These are phyloP conservation scores for Aspergillus neotritici DNA, from an alignment of 2,329 filamentous ascomycete genomes.

Conservation along the genomic window DNA sequence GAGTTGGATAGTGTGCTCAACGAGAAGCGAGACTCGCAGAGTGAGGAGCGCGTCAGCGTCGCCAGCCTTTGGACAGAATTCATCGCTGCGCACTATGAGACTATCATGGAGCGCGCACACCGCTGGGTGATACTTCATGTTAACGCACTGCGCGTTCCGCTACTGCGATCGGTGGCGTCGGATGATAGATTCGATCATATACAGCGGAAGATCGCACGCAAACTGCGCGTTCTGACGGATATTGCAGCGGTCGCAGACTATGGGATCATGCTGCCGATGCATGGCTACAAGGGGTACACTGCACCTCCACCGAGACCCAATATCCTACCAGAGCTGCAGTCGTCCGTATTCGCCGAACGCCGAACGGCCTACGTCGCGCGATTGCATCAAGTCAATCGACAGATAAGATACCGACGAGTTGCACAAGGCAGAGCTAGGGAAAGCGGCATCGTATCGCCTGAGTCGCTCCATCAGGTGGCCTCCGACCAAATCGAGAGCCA, in stretches of 20 bases:
- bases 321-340: not conserved
- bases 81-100: slow-evolving; percentile 16
- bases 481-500: slow-evolving; percentile 8
- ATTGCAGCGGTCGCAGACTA: slow-evolving; percentile 15
- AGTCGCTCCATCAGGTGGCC: not conserved
- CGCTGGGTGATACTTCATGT: slow-evolving; percentile 18
- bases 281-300: slow-evolving; percentile 19
- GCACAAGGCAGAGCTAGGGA: not conserved
- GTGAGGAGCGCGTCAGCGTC: slow-evolving; percentile 9
- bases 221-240: slow-evolving; percentile 12
- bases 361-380: slow-evolving; percentile 5
- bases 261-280: slow-evolving; percentile 20
- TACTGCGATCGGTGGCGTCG: slow-evolving; percentile 8
- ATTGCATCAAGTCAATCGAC: slow-evolving; percentile 8
- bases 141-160: slow-evolving; percentile 9
- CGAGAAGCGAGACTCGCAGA: slow-evolving; percentile 1
- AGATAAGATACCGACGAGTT: not conserved
- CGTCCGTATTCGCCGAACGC: not conserved
- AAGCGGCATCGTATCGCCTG: not conserved
- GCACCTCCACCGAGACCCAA: not conserved
- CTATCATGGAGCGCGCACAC: slow-evolving; percentile 20
- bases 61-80: slow-evolving; percentile 18
- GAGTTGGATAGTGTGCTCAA: slow-evolving; percentile 16
- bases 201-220: slow-evolving; percentile 13
- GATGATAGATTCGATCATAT: slow-evolving; percentile 3